These are phyloP conservation scores for Ogataea chonburiensis DNA, from an alignment of 805 yeast genomes.

Conservation along the genomic window DNA sequence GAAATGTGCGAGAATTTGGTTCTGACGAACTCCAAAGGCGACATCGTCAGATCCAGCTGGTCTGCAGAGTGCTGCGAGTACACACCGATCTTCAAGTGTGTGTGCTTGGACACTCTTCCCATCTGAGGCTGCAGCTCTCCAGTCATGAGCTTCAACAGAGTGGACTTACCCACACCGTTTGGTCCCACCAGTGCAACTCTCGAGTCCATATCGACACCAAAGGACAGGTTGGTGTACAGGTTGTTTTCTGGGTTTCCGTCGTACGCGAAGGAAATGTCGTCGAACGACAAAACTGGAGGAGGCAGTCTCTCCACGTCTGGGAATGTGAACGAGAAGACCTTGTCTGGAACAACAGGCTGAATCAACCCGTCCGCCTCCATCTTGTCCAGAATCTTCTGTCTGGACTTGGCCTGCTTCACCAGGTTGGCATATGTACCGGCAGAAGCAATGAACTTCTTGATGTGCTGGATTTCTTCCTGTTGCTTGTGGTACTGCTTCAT, in stretches of 20 bases:
- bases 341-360: conserved; percentile 89
- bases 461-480: conserved; percentile 98
- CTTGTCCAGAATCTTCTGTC: conserved; percentile 98
- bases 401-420: conserved; percentile 97
- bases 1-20: conserved; percentile 87
- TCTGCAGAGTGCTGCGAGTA: conserved; percentile 99
- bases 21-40: conserved; percentile 95
- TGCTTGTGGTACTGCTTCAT: conserved; percentile 96
- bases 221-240: conserved; percentile 85
- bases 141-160: conserved; percentile 93
- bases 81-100: conserved; percentile 97
- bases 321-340: conserved; percentile 90
- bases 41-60: conserved; percentile 92
- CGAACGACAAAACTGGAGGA: conserved; percentile 97
- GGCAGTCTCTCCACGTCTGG: conserved; percentile 96
- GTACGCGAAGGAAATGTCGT: conserved; percentile 90
- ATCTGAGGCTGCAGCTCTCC: conserved; percentile 86
- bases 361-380: conserved; percentile 99
- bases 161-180: conserved; percentile 98
- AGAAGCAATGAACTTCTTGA: conserved; percentile 97
- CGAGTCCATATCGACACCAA: conserved; percentile 99
- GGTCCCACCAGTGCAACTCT: conserved; percentile 98
- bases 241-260: conserved; percentile 80
- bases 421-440: conserved; percentile 99
- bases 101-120: conserved; percentile 96